Evolutionary conservation across 345 rosid genomes (phyloP).

Genomic region (Pugionium dolabratum): DNA sequence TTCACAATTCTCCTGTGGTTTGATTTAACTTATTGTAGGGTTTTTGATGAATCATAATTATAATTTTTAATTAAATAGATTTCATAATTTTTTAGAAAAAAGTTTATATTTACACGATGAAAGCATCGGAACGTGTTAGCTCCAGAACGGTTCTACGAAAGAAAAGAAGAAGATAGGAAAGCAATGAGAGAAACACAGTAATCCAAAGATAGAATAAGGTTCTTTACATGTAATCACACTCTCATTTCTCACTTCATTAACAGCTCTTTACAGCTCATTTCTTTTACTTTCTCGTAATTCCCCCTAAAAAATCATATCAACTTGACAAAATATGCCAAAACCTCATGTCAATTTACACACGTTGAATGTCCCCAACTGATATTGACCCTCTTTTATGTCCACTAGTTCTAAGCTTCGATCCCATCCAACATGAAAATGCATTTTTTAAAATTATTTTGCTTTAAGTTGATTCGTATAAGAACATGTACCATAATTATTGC

Average conservation of each 20-base stretch:
- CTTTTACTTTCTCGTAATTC: slow-evolving; percentile 20
- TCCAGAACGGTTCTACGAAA: slow-evolving; percentile 20
- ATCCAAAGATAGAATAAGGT: slow-evolving; percentile 28
- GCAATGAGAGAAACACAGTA: slow-evolving; percentile 29
- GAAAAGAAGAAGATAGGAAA: slow-evolving; percentile 35
- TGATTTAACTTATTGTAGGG: not conserved
- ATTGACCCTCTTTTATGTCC: slow-evolving; percentile 30
- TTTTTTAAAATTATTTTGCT: not conserved
- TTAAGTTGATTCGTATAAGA: not conserved
- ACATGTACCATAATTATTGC: not conserved
- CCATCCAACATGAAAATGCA: no score
- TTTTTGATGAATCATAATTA: not conserved
- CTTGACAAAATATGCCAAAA: slow-evolving; percentile 37
- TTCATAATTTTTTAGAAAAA: not conserved
- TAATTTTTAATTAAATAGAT: not conserved
- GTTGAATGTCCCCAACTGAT: slow-evolving; percentile 37
- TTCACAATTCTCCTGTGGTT: not conserved
- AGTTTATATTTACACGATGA: not conserved
- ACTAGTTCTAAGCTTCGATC: slow-evolving; percentile 28
- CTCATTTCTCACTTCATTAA: slow-evolving; percentile 32
- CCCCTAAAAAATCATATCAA: slow-evolving; percentile 30
- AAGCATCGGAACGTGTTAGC: slow-evolving; percentile 32
- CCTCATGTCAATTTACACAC: slow-evolving; percentile 39
- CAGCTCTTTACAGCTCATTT: slow-evolving; percentile 38
- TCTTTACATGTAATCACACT: slow-evolving; percentile 42